Evolutionary conservation across 129 eudicot genomes (phyloP).

Genomic region (Dittrichia graveolens): DNA sequence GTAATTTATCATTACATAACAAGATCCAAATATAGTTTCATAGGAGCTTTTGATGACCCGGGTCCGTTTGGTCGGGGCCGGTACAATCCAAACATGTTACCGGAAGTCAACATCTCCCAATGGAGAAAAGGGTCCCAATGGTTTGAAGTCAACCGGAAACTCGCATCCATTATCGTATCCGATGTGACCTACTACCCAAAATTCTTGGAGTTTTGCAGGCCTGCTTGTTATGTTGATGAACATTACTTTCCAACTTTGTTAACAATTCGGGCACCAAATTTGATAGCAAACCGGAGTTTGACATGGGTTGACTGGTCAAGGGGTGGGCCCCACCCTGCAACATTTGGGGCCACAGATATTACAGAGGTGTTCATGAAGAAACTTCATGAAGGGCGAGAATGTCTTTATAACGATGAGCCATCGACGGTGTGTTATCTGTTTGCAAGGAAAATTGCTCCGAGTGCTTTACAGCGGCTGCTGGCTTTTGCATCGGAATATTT

Average conservation of each 20-base stretch:
- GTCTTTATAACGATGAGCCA: conserved; percentile 56
- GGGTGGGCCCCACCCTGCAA: conserved; percentile 75
- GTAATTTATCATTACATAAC: conserved; percentile 55
- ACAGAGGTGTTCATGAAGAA: conserved; percentile 62
- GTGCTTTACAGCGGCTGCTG: conserved; percentile 64
- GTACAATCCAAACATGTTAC: conserved; percentile 69
- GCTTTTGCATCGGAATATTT: conserved; percentile 53
- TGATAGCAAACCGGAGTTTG: conserved; percentile 62
- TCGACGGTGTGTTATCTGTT: conserved; percentile 60
- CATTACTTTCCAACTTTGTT: conserved; percentile 69
- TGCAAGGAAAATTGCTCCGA: conserved; percentile 90
- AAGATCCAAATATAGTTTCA: conserved; percentile 74
- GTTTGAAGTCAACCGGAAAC: conserved; percentile 87
- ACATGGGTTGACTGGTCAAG: conserved; percentile 81
- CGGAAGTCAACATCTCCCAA: conserved; percentile 76
- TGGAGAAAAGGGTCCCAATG: conserved; percentile 98
- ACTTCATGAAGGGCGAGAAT: conserved; percentile 44
- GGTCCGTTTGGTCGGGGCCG: conserved; percentile 93
- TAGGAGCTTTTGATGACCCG: conserved; percentile 86
- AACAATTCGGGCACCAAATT: conserved; percentile 47
- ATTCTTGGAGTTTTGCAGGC: conserved; percentile 66
- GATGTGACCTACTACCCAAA: conserved; percentile 73
- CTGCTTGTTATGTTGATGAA: conserved; percentile 69
- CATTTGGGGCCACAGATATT: conserved; percentile 54
- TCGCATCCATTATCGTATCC: conserved; percentile 57